Conservation (phyloP, 75 land plant genomes). For the Larix kaempferi region DNA sequence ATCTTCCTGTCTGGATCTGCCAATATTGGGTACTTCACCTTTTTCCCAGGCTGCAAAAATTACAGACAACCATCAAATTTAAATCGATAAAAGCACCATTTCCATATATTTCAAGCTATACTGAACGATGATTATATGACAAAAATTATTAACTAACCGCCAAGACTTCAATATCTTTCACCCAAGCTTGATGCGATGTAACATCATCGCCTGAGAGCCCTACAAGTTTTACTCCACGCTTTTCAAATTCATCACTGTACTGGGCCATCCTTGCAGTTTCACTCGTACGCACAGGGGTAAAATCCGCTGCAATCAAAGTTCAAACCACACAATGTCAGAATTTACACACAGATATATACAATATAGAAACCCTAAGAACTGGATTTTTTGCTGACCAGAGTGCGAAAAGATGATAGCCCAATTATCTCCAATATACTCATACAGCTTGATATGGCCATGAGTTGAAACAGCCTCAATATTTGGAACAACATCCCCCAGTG, state of each 20-base stretch:
- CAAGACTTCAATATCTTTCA: constrained; percentile 79
- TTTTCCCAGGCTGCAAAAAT: constrained; percentile 37
- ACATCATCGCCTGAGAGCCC: constrained; percentile 86
- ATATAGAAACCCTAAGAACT: too few relatives aligned
- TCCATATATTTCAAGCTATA: too few relatives aligned
- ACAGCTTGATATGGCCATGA: constrained; percentile 65
- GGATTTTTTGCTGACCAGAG: constrained; percentile 48
- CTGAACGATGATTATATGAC: too few relatives aligned
- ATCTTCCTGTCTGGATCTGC: constrained; percentile 78
- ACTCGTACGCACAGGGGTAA: constrained; percentile 95
- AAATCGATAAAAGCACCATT: too few relatives aligned
- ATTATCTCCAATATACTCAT: constrained; percentile 58
- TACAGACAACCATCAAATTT: too few relatives aligned
- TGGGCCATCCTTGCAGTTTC: constrained; percentile 77
- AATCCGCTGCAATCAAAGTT: constrained; percentile 67
- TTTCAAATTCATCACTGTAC: constrained; percentile 58
- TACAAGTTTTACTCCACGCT: constrained; percentile 84
- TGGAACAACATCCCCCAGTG: constrained; percentile 81
- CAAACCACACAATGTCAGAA: too few relatives aligned
- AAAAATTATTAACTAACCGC: constrained; percentile 16
- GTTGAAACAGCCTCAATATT: constrained; percentile 79
- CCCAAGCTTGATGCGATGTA: constrained; percentile 71
- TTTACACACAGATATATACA: not conserved
- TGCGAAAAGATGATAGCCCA: constrained; percentile 93
- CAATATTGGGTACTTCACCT: constrained; percentile 71